These are phyloP conservation scores for Daldinia sp. DNA, from an alignment of 2,329 filamentous ascomycete species.

Conservation along the genomic window DNA sequence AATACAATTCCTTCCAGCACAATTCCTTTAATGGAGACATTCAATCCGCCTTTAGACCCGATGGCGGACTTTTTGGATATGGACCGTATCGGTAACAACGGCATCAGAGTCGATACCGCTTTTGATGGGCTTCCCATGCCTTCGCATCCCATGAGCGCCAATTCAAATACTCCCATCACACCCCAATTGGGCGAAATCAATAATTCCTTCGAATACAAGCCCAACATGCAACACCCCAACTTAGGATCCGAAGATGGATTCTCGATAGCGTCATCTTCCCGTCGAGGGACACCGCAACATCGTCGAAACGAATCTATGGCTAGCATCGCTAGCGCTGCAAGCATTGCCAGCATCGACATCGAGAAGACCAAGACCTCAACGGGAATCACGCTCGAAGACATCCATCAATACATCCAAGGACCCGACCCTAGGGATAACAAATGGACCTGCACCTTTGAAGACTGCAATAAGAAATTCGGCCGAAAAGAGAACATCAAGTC, in stretches of 20 bases:
- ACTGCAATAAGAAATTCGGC: conserved; percentile 91
- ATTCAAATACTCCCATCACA: conserved; percentile 64
- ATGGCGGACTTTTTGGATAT: conserved; percentile 68
- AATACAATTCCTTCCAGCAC: conserved; percentile 64
- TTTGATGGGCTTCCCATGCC: conserved; percentile 53
- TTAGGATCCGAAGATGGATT: conserved; percentile 38
- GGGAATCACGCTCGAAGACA: conserved; percentile 88
- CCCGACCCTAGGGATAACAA: conserved; percentile 80
- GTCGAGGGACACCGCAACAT: conserved; percentile 58
- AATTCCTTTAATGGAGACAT: conserved; percentile 55
- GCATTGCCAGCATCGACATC: conserved; percentile 72
- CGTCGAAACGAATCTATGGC: conserved; percentile 71
- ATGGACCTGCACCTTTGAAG: conserved; percentile 81
- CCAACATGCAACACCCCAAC: conserved; percentile 54
- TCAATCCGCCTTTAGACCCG: conserved; percentile 66
- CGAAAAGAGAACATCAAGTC: conserved; percentile 99
- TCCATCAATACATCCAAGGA: conserved; percentile 78
- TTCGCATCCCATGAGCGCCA: conserved; percentile 55
- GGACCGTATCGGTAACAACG: conserved; percentile 55
- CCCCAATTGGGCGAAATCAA: conserved; percentile 60
- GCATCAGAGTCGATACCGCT: conserved; percentile 57
- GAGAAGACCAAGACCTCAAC: conserved; percentile 79
- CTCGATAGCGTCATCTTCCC: conserved; percentile 46
- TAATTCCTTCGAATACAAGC: conserved; percentile 59
- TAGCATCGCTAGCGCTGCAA: conserved; percentile 68